phyloP scores from a whole-genome alignment of 768 basidiomycete genomes.

The Boletus sp. region DNA sequence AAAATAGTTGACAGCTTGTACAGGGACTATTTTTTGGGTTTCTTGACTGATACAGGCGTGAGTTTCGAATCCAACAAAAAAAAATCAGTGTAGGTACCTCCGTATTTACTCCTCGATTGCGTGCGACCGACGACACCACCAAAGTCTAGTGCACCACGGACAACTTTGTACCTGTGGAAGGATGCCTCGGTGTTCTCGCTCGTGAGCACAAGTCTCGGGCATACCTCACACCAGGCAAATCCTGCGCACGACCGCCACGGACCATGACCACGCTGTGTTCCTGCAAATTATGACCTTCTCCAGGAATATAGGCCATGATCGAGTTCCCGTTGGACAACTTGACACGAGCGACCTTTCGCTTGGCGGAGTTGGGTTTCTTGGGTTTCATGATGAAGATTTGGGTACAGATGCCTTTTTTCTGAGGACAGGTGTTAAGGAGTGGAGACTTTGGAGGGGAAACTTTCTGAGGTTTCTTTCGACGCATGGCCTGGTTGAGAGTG shows the following conservation, averaged over 20 bases:
- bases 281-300: constrained; percentile 97
- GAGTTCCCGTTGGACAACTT: constrained; percentile 88
- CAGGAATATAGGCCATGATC: constrained; percentile 91
- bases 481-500: constrained; percentile 88
- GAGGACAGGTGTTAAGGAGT: constrained; percentile 72
- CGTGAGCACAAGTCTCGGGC: constrained; percentile 21
- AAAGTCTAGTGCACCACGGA: constrained; percentile 90
- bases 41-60: constrained; percentile 59
- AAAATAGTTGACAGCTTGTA: not conserved
- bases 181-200: constrained; percentile 1
- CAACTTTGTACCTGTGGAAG: constrained; percentile 79
- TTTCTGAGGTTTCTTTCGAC: constrained; percentile 60
- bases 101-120: constrained; percentile 87
- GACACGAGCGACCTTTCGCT: constrained; percentile 93
- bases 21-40: constrained; percentile 65
- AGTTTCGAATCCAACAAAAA: not conserved
- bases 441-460: constrained; percentile 60
- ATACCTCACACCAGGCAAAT: constrained; percentile 95
- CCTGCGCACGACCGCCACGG: constrained; percentile 94
- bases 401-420: constrained; percentile 89
- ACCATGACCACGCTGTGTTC: constrained; percentile 95
- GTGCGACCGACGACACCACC: constrained; percentile 83
- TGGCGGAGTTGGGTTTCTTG: constrained; percentile 98
- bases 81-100: constrained; percentile 50
- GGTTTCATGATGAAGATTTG: constrained; percentile 79